These are phyloP conservation scores for Pisolithus albus DNA, from an alignment of 768 basidiomycete genomes.

Conservation along the genomic window DNA sequence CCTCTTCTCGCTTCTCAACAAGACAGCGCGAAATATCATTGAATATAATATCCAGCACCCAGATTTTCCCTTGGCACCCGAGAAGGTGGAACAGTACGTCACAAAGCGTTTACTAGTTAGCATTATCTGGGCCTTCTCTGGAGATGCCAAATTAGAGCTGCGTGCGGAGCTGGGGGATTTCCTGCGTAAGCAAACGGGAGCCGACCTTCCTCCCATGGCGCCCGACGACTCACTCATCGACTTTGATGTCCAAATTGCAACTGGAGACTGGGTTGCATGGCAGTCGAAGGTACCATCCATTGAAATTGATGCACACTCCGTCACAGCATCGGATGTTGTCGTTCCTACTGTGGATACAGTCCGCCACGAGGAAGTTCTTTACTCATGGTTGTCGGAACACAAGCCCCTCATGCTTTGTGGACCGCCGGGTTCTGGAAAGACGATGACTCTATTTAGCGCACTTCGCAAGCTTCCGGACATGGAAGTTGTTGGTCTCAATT, in stretches of 20 bases:
- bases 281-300: conserved; percentile 87
- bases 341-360: conserved; percentile 98
- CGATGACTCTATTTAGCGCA: conserved; percentile 98
- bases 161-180: conserved; percentile 88
- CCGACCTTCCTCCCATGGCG: conserved; percentile 76
- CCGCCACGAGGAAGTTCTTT: conserved; percentile 96
- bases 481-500: conserved; percentile 98
- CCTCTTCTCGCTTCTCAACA: conserved; percentile 94
- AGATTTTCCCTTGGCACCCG: conserved; percentile 84
- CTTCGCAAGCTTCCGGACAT: conserved; percentile 96
- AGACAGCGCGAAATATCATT: conserved; percentile 85
- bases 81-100: conserved; percentile 87
- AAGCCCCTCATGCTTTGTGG: conserved; percentile 98
- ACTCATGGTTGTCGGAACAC: conserved; percentile 98
- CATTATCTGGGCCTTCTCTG: conserved; percentile 97
- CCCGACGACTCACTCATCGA: conserved; percentile 86
- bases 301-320: conserved; percentile 94
- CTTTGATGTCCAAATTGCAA: conserved; percentile 84
- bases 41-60: conserved; percentile 94
- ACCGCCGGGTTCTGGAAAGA: conserved; percentile 99
- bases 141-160: conserved; percentile 87
- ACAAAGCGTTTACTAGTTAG: conserved; percentile 83
- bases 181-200: conserved; percentile 74
- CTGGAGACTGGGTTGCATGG: conserved; percentile 89
- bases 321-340: conserved; percentile 93